Percentiles rank a stretch among this genome's conserved stretches.
Conservation (phyloP, 2,329 filamentous ascomycete species). For the Nemania sp. region DNA sequence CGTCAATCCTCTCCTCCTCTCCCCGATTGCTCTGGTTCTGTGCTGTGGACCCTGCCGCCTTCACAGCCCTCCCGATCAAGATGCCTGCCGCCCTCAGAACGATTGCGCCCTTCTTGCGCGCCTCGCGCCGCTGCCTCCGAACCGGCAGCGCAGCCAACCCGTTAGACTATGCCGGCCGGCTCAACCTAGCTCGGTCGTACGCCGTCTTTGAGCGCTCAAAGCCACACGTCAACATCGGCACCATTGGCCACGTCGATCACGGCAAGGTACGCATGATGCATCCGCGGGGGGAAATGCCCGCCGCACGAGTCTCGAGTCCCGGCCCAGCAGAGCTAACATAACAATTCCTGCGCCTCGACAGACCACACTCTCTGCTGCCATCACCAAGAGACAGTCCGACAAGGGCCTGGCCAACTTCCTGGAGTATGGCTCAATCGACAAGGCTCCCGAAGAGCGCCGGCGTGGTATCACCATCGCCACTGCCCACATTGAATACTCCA, state of each 20-base stretch:
- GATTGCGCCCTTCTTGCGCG: slow-evolving; percentile 77
- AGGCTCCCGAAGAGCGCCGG: slow-evolving; percentile 98
- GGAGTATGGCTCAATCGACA: slow-evolving; percentile 97
- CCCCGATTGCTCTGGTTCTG: slow-evolving; percentile 12
- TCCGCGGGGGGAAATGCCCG: not conserved
- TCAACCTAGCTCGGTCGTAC: slow-evolving; percentile 68
- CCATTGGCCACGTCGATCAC: slow-evolving; percentile 99
- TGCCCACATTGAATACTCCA: slow-evolving; percentile 97
- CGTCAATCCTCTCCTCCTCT: slow-evolving; percentile 3
- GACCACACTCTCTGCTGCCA: slow-evolving; percentile 97
- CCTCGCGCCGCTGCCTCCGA: slow-evolving; percentile 74
- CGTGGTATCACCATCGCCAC: slow-evolving; percentile 99
- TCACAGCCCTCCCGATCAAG: slow-evolving; percentile 43
- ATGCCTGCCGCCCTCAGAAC: slow-evolving; percentile 84
- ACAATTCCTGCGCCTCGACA: slow-evolving; percentile 48
- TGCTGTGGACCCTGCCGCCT: slow-evolving; percentile 14
- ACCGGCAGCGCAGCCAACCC: slow-evolving; percentile 72
- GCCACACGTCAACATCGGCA: slow-evolving; percentile 99
- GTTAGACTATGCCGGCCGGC: slow-evolving; percentile 69
- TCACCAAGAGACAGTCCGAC: slow-evolving; percentile 96
- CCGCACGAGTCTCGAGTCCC: not conserved
- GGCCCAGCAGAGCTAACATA: slow-evolving; percentile 4
- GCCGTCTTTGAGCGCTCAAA: slow-evolving; percentile 84
- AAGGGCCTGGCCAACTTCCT: slow-evolving; percentile 94
- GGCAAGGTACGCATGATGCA: slow-evolving; percentile 77